phyloP scores from a whole-genome alignment of 192 early-diverging fungal species.

The Jimgerdemannia lactiflua region DNA sequence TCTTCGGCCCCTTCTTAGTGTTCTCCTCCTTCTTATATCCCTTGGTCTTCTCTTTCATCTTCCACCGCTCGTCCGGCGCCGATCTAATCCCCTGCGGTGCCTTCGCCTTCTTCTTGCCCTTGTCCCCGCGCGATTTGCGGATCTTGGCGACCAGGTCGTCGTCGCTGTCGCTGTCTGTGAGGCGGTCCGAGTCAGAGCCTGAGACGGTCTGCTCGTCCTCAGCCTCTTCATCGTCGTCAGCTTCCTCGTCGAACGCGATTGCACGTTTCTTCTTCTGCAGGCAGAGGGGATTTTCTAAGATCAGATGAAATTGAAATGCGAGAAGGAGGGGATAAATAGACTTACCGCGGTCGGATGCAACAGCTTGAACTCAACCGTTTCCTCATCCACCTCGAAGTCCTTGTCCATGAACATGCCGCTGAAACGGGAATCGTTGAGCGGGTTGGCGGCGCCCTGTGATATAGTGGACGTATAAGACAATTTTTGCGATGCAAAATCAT shows the following conservation, averaged over 20 bases:
- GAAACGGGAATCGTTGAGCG: conserved; percentile 87
- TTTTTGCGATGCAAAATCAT: too few relatives aligned
- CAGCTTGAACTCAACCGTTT: conserved; percentile 76
- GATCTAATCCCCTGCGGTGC: conserved; percentile 13
- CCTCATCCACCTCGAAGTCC: conserved; percentile 90
- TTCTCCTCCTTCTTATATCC: conserved; percentile 18
- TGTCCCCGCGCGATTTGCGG: conserved; percentile 25
- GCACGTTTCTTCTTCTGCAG: background rate
- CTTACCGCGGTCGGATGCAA: conserved; percentile 47
- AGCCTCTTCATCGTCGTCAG: conserved; percentile 13
- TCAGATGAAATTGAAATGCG: background rate
- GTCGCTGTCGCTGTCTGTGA: conserved; percentile 32
- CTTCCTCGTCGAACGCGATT: conserved; percentile 13
- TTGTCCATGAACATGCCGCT: conserved; percentile 82
- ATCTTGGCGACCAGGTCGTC: conserved; percentile 35
- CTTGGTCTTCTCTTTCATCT: conserved; percentile 19
- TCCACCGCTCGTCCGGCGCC: conserved; percentile 15
- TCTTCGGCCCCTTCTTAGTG: background rate
- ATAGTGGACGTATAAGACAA: background rate
- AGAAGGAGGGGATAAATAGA: background rate
- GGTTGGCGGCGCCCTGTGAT: conserved; percentile 32
- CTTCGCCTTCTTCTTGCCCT: conserved; percentile 15
- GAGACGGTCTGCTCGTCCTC: conserved; percentile 7
- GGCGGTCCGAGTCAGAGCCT: background rate
- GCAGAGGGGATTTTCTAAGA: background rate